Percentiles rank a stretch among this genome's conserved stretches.
These are phyloP conservation scores for Gaertneriomyces sp. DNA, from an alignment of 192 early-diverging fungal species.

Conservation along the genomic window DNA sequence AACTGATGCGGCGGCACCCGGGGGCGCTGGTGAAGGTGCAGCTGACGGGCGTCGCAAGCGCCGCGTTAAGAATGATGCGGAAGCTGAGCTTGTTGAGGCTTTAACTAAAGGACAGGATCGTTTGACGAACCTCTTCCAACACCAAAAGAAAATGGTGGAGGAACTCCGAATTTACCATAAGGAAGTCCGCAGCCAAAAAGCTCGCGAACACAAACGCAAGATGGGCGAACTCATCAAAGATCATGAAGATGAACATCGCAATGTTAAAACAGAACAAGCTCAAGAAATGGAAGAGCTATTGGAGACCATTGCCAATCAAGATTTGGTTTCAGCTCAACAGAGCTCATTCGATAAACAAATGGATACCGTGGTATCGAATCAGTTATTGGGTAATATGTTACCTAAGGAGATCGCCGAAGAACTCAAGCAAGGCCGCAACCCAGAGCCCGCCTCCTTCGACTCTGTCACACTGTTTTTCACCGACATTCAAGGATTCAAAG, in stretches of 20 bases:
- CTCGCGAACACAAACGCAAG: constrained; percentile 34
- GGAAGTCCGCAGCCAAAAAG: constrained; percentile 24
- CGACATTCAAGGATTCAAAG: constrained; percentile 44
- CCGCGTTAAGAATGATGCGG: constrained; percentile 16
- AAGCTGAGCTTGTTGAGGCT: constrained; percentile 14
- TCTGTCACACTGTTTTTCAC: constrained; percentile 36
- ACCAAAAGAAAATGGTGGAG: constrained; percentile 15
- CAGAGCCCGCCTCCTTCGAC: constrained; percentile 33
- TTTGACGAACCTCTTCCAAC: constrained; percentile 8
- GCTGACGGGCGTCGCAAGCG: constrained; percentile 16
- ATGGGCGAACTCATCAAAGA: constrained; percentile 15
- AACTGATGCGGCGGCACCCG: background rate
- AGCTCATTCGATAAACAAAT: constrained; percentile 30
- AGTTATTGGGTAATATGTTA: constrained; percentile 38
- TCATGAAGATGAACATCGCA: constrained; percentile 29
- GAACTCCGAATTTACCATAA: constrained; percentile 24
- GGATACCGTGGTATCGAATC: constrained; percentile 30
- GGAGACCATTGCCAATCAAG: constrained; percentile 20
- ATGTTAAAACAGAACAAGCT: constrained; percentile 32
- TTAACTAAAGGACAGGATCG: constrained; percentile 25
- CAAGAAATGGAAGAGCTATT: constrained; percentile 34
- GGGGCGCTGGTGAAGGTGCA: no score
- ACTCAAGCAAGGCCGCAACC: constrained; percentile 30
- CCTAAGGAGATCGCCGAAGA: constrained; percentile 26
- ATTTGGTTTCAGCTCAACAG: constrained; percentile 18